phyloP scores from a whole-genome alignment of 2,329 filamentous ascomycete species.

The Malbranchea cinnamomea region DNA sequence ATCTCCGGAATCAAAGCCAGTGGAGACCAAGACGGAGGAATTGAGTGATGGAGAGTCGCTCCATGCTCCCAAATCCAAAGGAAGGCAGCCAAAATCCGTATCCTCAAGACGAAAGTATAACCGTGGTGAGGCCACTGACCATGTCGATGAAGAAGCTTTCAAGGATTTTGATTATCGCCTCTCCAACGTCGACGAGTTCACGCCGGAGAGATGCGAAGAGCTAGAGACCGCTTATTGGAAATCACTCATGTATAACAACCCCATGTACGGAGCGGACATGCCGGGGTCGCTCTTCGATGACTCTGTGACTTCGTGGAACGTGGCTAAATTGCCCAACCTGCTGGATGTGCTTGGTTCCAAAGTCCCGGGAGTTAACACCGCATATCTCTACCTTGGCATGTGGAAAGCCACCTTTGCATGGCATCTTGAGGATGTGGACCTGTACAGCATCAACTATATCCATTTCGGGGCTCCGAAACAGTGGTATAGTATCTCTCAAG shows the following conservation, averaged over 20 bases:
- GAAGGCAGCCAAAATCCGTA: constrained; percentile 53
- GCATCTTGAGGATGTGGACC: constrained; percentile 95
- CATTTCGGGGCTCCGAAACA: constrained; percentile 98
- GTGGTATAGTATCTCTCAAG: constrained; percentile 98
- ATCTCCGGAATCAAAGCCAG: constrained; percentile 38
- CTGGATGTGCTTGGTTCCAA: constrained; percentile 90
- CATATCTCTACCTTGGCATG: constrained; percentile 96
- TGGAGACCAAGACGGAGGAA: constrained; percentile 42
- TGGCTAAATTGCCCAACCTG: constrained; percentile 85
- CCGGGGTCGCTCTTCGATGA: constrained; percentile 91
- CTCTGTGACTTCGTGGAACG: constrained; percentile 70
- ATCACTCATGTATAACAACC: constrained; percentile 84
- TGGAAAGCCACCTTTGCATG: constrained; percentile 99
- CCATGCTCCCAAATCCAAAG: constrained; percentile 31
- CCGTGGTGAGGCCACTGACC: constrained; percentile 59
- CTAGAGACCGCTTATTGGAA: constrained; percentile 95
- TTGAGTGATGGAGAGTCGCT: constrained; percentile 29
- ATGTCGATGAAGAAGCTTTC: constrained; percentile 80
- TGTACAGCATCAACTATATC: constrained; percentile 99
- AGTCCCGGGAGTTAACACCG: constrained; percentile 93
- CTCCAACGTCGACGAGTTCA: constrained; percentile 71
- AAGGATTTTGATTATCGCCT: constrained; percentile 82
- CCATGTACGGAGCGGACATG: constrained; percentile 92
- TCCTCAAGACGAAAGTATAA: constrained; percentile 81
- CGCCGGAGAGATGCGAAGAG: constrained; percentile 81